Base-by-base conservation (phyloP, 163 green algal genomes). In the Chloromonas sp. region DNA sequence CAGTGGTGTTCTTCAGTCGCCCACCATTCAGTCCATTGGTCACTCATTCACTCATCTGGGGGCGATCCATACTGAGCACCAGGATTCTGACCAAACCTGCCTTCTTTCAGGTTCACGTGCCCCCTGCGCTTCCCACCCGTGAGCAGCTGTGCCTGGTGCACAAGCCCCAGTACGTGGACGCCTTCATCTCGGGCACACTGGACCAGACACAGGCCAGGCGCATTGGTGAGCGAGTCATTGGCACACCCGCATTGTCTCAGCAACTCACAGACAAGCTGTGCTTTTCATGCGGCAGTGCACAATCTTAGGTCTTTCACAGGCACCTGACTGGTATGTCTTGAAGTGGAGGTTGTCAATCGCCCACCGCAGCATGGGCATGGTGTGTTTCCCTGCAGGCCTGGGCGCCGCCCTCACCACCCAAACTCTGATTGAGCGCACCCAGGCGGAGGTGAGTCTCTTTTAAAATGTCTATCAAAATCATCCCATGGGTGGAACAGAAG, bases 381-480 rank as follows among this genome's bases (percentile, higher is more conserved):
- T 11, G 66, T 11, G 66, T 74, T 5, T 74, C 5, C 5, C 11
- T 74, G 66, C 66, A 74, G 66, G 66, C 66, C 11, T 74, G 5
- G 66, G 66, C 66, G 71, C 36, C 0, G 70, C 2, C 14, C 60
- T 90, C 0, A 80, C 85, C 61, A 91, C 71, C 0, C 83, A 86
- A n/a, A 60, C 87, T 3, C 89, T 98, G 0, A 91, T 98, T 1
- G 89, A 94, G 79, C 86, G 95, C 11, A 98, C 95, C 3, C 89
- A 88, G 79, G 81, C 86, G 0, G 88, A 92, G 84, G 89, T 92
- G 74, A 36, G 36, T 36, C 36, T 36, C 36, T 36, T 36, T 36
- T 36, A 36, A 36, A 36, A 36, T 36, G 36, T 36, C n/a, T n/a
- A n/a, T 36, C 36, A 36, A 36, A 36, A 36, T 36, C 36, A 36